Conservation (phyloP, 2,329 filamentous ascomycete genomes). For the Chlorencoelia australis region DNA sequence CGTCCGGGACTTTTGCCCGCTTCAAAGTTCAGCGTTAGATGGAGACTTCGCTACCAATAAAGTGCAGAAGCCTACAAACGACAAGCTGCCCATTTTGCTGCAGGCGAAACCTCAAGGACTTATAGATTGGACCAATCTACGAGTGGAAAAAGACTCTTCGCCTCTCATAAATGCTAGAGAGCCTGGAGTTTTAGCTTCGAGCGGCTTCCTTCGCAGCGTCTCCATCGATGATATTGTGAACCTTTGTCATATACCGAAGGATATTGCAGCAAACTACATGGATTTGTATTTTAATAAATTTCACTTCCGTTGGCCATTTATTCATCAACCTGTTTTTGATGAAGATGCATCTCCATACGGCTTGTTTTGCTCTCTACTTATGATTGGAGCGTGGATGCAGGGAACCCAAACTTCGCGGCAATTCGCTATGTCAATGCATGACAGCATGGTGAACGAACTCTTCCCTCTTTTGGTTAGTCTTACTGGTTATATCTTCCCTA, state of each 20-base stretch:
- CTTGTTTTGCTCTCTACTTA: conserved; percentile 26
- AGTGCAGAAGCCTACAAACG: no score
- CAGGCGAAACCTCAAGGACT: conserved; percentile 2
- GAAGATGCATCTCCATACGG: conserved; percentile 23
- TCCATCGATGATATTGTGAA: no score
- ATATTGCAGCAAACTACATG: conserved; percentile 11
- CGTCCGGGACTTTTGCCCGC: no score
- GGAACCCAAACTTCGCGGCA: conserved; percentile 22
- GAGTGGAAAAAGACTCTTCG: conserved; percentile 9
- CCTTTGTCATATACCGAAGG: conserved; percentile 4
- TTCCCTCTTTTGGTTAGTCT: conserved; percentile 16
- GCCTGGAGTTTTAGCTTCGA: no score
- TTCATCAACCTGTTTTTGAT: conserved; percentile 31
- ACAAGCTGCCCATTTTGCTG: no score
- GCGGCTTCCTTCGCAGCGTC: no score
- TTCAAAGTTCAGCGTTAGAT: no score
- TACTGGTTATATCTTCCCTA: no score
- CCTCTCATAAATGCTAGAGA: no score
- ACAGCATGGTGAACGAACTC: conserved; percentile 23
- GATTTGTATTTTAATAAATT: conserved; percentile 32
- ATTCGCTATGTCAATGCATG: conserved; percentile 26
- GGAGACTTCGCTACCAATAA: no score
- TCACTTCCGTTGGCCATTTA: conserved; percentile 33
- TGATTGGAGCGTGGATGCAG: conserved; percentile 33
- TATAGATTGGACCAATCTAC: conserved; percentile 12